Evolutionary conservation across 1,139 yeast species (phyloP).

Genomic region (Yamadazyma atlantica): DNA sequence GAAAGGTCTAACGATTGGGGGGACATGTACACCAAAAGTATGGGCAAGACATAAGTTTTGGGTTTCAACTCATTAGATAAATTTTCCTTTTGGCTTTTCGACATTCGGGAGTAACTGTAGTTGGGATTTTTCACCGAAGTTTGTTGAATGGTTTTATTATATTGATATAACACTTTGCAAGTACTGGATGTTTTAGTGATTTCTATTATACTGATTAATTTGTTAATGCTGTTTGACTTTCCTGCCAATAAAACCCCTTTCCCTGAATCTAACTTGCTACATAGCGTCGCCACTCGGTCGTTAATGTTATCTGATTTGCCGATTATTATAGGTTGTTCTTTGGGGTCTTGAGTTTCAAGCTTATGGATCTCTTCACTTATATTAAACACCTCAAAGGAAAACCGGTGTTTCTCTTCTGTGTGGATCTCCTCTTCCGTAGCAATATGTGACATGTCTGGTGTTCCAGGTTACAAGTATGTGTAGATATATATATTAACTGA

Average conservation of each 20-base stretch:
- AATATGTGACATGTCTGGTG: background rate
- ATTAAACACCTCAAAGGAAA: slow-evolving; percentile 1
- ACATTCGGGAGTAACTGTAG: slow-evolving; percentile 4
- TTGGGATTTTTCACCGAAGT: slow-evolving; percentile 11
- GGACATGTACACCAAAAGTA: slow-evolving; percentile 12
- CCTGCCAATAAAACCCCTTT: slow-evolving; percentile 8
- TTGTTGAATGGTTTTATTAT: slow-evolving; percentile 14
- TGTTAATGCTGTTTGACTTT: slow-evolving; percentile 10
- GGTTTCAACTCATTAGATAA: slow-evolving; percentile 6
- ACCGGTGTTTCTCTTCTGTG: slow-evolving; percentile 3
- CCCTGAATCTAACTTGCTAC: background rate
- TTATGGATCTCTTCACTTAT: background rate
- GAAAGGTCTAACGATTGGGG: slow-evolving; percentile 7
- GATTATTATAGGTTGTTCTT: slow-evolving; percentile 10
- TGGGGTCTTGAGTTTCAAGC: background rate
- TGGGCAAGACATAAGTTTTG: slow-evolving; percentile 12
- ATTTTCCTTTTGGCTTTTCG: slow-evolving; percentile 5
- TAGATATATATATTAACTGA: background rate
- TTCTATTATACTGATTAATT: slow-evolving; percentile 15
- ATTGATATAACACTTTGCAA: slow-evolving; percentile 8
- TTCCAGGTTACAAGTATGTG: too few species aligned
- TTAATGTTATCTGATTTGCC: slow-evolving; percentile 12
- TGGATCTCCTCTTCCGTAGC: background rate
- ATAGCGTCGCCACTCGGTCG: slow-evolving; percentile 6
- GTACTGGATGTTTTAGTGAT: slow-evolving; percentile 11